A percentile compares a stretch with the other conserved stretches of the same genome.
These are phyloP conservation scores for Lachancea dasiensis DNA, from an alignment of 805 yeast species.

Conservation along the genomic window DNA sequence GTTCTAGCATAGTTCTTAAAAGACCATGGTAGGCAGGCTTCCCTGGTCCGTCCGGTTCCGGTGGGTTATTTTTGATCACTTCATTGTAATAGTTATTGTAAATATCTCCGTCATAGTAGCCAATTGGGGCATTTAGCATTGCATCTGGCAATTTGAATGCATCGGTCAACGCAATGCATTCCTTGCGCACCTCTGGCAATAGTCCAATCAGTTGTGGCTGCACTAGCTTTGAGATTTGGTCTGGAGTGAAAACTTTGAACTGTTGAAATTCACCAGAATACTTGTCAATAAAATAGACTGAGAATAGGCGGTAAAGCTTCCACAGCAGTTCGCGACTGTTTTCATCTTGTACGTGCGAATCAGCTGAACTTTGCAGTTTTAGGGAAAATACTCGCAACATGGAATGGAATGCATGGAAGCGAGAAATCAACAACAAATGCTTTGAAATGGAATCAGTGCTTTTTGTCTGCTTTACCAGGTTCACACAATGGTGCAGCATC, in stretches of 20 bases:
- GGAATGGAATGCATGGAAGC: slow-evolving; percentile 37
- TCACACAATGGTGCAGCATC: slow-evolving; percentile 25
- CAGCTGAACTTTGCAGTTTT: slow-evolving; percentile 18
- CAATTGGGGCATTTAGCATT: slow-evolving; percentile 77
- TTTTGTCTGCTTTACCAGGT: slow-evolving; percentile 23
- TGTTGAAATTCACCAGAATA: slow-evolving; percentile 70
- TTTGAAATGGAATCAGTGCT: slow-evolving; percentile 35
- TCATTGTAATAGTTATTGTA: slow-evolving; percentile 73
- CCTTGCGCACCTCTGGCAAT: slow-evolving; percentile 50
- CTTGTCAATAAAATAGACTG: slow-evolving; percentile 58
- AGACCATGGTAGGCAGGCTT: slow-evolving; percentile 37
- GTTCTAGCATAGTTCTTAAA: slow-evolving; percentile 36
- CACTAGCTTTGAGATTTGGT: slow-evolving; percentile 39
- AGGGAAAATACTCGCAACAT: slow-evolving; percentile 30
- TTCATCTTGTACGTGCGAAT: slow-evolving; percentile 24
- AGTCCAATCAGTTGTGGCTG: slow-evolving; percentile 40
- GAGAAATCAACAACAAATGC: slow-evolving; percentile 35
- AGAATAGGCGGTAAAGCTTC: slow-evolving; percentile 55
- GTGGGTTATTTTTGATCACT: slow-evolving; percentile 49
- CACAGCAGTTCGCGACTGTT: slow-evolving; percentile 44
- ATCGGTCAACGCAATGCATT: slow-evolving; percentile 75
- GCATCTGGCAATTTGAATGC: slow-evolving; percentile 77
- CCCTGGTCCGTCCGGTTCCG: slow-evolving; percentile 45
- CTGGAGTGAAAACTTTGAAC: slow-evolving; percentile 48
- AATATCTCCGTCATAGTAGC: slow-evolving; percentile 74